Percentiles rank a stretch among this genome's conserved stretches.
Conservation (phyloP, 805 yeast species). For the Tanozyma kutaoensis region DNA sequence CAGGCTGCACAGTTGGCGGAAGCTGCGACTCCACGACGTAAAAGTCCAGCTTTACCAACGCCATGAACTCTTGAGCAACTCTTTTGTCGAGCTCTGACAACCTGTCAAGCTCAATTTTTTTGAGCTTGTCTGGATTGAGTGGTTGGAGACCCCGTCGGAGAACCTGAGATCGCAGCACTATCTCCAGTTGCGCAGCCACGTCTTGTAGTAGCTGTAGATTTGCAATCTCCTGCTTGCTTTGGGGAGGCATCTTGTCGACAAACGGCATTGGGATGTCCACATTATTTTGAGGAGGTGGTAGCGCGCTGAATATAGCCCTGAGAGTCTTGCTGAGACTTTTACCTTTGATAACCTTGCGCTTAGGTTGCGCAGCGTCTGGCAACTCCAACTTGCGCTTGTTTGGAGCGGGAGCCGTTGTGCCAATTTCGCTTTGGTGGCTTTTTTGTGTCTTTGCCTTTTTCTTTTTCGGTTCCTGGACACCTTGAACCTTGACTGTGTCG, state of each 20-base stretch:
- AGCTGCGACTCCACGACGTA: slow-evolving; percentile 12
- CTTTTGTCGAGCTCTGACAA: slow-evolving; percentile 2
- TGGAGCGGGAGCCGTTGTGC: slow-evolving; percentile 14
- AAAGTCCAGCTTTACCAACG: slow-evolving; percentile 29
- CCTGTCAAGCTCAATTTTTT: not conserved
- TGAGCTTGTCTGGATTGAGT: slow-evolving; percentile 16
- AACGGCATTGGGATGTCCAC: not conserved
- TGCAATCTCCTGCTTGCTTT: not conserved
- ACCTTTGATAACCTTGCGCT: too few species aligned
- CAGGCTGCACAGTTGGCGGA: slow-evolving; percentile 6
- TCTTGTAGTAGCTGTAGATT: slow-evolving; percentile 10
- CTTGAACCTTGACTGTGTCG: slow-evolving; percentile 24
- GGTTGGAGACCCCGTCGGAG: slow-evolving; percentile 31
- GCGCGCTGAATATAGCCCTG: not conserved
- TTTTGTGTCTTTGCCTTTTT: slow-evolving; percentile 13
- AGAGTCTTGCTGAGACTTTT: not conserved
- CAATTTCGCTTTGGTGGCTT: slow-evolving; percentile 4
- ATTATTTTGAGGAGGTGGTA: not conserved
- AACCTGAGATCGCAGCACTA: slow-evolving; percentile 30
- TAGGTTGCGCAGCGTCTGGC: too few species aligned
- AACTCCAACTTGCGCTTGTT: too few species aligned
- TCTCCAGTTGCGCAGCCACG: slow-evolving; percentile 13
- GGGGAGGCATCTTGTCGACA: not conserved
- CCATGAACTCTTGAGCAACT: slow-evolving; percentile 17
- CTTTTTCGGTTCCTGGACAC: slow-evolving; percentile 15